Evolutionary conservation across 495 filamentous ascomycete species (phyloP).

Genomic region (Neurospora sp.): DNA sequence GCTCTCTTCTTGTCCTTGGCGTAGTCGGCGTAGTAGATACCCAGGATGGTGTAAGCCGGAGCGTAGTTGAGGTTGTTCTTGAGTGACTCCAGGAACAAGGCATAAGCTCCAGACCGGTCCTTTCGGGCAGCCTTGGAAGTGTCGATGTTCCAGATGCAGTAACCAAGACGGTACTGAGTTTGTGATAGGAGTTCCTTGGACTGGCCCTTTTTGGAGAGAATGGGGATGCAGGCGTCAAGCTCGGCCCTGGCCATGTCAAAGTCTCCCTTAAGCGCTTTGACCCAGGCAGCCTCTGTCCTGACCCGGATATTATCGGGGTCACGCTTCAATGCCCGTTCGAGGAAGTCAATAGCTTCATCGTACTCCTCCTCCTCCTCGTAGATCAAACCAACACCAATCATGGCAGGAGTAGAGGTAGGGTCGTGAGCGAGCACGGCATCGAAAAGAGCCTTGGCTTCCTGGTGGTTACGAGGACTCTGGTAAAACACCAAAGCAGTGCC

Average conservation of each 20-base stretch:
- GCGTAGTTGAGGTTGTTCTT: slow-evolving; percentile 85
- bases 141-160: slow-evolving; percentile 79
- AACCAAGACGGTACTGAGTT: slow-evolving; percentile 78
- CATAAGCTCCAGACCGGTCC: slow-evolving; percentile 63
- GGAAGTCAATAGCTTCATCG: slow-evolving; percentile 62
- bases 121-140: slow-evolving; percentile 60
- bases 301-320: slow-evolving; percentile 66
- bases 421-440: slow-evolving; percentile 65
- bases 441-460: slow-evolving; percentile 76
- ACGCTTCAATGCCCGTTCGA: slow-evolving; percentile 60
- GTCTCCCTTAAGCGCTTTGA: slow-evolving; percentile 73
- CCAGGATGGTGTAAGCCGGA: slow-evolving; percentile 85
- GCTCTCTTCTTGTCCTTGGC: slow-evolving; percentile 75
- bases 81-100: slow-evolving; percentile 71
- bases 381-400: slow-evolving; percentile 85
- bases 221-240: slow-evolving; percentile 57
- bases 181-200: slow-evolving; percentile 69
- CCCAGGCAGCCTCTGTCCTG: slow-evolving; percentile 78
- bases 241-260: slow-evolving; percentile 51
- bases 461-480: slow-evolving; percentile 79
- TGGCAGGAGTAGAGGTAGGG: slow-evolving; percentile 59
- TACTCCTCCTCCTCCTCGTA: slow-evolving; percentile 89
- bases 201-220: slow-evolving; percentile 36
- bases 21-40: slow-evolving; percentile 93
- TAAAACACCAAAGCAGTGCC: slow-evolving; percentile 78